Evolutionary conservation across 1,139 yeast genomes (phyloP).

Genomic region (Hanseniaspora uvarum): DNA sequence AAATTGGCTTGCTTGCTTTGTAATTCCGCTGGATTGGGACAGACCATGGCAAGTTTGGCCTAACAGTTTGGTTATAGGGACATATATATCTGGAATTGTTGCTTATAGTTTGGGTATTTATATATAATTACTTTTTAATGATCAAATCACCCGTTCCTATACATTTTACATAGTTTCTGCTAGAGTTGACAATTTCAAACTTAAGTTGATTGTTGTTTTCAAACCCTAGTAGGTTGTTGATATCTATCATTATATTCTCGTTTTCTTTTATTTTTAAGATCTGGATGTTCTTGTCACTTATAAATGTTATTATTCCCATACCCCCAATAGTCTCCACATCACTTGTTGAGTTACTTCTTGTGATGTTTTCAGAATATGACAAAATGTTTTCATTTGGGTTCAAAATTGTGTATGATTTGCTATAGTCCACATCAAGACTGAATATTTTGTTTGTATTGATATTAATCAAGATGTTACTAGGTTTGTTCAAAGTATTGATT

Average conservation of each 20-base stretch:
- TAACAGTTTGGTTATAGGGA: constrained; percentile 75
- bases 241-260: constrained; percentile 4
- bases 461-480: constrained; percentile 10
- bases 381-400: constrained; percentile 10
- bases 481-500: constrained; percentile 4
- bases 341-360: constrained; percentile 7
- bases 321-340: constrained; percentile 14
- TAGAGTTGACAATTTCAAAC: not conserved
- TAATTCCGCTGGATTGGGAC: constrained; percentile 96
- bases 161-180: constrained; percentile 16
- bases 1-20: constrained; percentile 87
- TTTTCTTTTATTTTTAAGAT: not conserved
- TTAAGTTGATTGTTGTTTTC: constrained; percentile 16
- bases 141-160: constrained; percentile 9
- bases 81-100: constrained; percentile 55
- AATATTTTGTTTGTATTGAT: not conserved
- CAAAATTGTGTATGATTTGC: constrained; percentile 10
- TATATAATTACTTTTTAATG: constrained; percentile 20
- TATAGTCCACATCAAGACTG: not conserved
- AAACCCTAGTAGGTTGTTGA: constrained; percentile 18
- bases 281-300: constrained; percentile 8
- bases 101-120: constrained; percentile 39
- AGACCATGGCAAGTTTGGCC: constrained; percentile 98
- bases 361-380: constrained; percentile 13
- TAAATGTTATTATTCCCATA: constrained; percentile 3